These are phyloP conservation scores for Dactylellina parvicollis DNA, from an alignment of 2,329 filamentous ascomycete species.

Conservation along the genomic window DNA sequence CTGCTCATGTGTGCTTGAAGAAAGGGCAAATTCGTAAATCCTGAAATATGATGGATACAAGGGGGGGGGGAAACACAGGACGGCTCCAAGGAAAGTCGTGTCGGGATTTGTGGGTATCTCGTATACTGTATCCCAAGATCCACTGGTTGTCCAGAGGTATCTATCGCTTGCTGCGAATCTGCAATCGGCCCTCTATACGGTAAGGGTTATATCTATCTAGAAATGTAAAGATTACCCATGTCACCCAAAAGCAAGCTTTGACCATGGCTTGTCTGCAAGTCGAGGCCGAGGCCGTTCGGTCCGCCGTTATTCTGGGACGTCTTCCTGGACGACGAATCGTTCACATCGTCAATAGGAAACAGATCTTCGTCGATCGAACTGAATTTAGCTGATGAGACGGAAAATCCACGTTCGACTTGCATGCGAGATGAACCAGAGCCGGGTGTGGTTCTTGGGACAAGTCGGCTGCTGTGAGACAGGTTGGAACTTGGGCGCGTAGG, in stretches of 20 bases:
- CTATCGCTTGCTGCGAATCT: conserved; percentile 23
- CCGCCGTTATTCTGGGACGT: conserved; percentile 11
- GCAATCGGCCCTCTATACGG: conserved; percentile 13
- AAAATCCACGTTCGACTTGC: conserved; percentile 23
- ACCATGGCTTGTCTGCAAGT: conserved; percentile 12
- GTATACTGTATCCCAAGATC: conserved; percentile 5
- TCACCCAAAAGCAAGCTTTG: conserved; percentile 31
- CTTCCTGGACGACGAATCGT: conserved; percentile 46
- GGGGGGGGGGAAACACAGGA: not conserved
- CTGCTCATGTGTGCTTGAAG: conserved; percentile 21
- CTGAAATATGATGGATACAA: not conserved
- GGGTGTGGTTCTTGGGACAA: conserved; percentile 32
- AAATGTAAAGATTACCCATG: conserved; percentile 47
- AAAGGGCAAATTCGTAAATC: conserved; percentile 25
- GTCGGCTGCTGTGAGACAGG: conserved; percentile 13
- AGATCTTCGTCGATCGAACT: conserved; percentile 38
- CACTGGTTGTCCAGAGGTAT: conserved; percentile 2
- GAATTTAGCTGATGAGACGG: conserved; percentile 24
- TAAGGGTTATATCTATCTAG: conserved; percentile 21
- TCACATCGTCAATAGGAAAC: conserved; percentile 46
- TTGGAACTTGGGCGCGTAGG: conserved; percentile 24
- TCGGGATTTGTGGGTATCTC: not conserved
- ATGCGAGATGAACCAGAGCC: conserved; percentile 28
- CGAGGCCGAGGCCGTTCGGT: conserved; percentile 31
- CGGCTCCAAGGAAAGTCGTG: conserved; percentile 27